Evolutionary conservation across 345 rosid genomes (phyloP).

Genomic region (Citrus hindsii): DNA sequence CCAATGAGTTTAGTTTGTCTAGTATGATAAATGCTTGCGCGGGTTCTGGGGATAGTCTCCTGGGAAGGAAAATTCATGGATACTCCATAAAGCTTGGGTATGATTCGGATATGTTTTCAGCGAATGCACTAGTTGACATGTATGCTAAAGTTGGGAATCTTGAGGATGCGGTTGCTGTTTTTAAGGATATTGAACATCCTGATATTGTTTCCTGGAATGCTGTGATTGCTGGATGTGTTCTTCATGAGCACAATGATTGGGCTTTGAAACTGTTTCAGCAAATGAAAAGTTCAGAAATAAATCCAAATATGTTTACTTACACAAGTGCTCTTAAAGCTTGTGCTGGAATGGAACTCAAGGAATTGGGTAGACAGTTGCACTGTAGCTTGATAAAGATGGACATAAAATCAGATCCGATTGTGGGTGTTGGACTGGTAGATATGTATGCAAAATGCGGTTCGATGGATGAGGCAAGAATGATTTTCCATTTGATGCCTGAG

Average conservation of each 20-base stretch:
- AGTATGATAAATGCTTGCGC: constrained; percentile 52
- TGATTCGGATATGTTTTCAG: constrained; percentile 41
- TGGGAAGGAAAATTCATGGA: constrained; percentile 50
- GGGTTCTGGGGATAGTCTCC: constrained; percentile 38
- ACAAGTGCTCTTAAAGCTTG: constrained; percentile 62
- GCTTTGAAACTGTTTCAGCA: constrained; percentile 37
- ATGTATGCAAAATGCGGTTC: constrained; percentile 47
- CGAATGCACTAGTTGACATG: constrained; percentile 71
- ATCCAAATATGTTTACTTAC: constrained; percentile 50
- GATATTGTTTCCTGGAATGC: constrained; percentile 72
- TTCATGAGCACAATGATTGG: constrained; percentile 31
- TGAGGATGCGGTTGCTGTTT: constrained; percentile 37
- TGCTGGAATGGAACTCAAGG: constrained; percentile 33
- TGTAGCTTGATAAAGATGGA: constrained; percentile 43
- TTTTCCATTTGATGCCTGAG: constrained; percentile 34
- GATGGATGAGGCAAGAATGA: constrained; percentile 38
- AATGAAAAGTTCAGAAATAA: constrained; percentile 36
- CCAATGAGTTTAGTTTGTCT: constrained; percentile 62
- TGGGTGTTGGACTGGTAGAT: constrained; percentile 55
- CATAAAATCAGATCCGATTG: constrained; percentile 38
- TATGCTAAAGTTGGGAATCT: constrained; percentile 50
- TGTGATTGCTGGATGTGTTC: constrained; percentile 56
- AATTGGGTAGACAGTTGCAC: constrained; percentile 50
- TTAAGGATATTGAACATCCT: constrained; percentile 43
- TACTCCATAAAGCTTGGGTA: constrained; percentile 50